Evolutionary conservation across 2,329 filamentous ascomycete species (phyloP), one percentile per base, ranked within the genome.

Genomic region (Penicillium janthinellum): DNA sequence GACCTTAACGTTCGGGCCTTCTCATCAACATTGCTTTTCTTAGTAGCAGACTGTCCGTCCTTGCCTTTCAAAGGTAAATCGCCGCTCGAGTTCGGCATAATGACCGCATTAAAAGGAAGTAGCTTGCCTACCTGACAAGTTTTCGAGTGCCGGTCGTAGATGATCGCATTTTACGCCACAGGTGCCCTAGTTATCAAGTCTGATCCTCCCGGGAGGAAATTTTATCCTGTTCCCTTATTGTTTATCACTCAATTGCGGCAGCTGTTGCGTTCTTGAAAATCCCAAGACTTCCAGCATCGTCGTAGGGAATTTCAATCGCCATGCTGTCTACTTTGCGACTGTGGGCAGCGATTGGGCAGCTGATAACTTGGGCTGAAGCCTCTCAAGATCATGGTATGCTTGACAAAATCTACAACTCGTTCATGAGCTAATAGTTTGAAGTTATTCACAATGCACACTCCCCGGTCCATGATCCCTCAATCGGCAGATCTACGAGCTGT

Each of bases 371-470:
- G 14, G 35, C 6, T 34, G 22, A 53, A 11, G 49, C 56, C 3
- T 47, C 28, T 15, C 34, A 57, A 20, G 17, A 12, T 12, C 20
- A 34, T 14, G 31, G 56, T 57, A 53, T 15, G 56, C 17, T 41
- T n/a, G 25, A 34, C 4, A n/a, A 15, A 25, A 39, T 12, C n/a
- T 2, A n/a, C 28, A 17, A 10, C 3, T 8, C 8, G 34, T 22
- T 5, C 14, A 41, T 20, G 11, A 6, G 20, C 56, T 61, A 12
- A 61, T 28, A 51, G 5, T n/a, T 34, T 38, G 50, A 51, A 61
- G 59, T 25, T 56, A 49, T 51, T 51, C 54, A 34, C 44, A 58
- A 17, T 35, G 51, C 56, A 22, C 45, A 58, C 17, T 61, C 45
- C 53, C 48, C 56, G 25, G 10, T 34, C 20, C 31, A 61, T 17